Evolutionary conservation across 1,284 basidiomycete species (phyloP).

Genomic region (Cystobasidium sp.): DNA sequence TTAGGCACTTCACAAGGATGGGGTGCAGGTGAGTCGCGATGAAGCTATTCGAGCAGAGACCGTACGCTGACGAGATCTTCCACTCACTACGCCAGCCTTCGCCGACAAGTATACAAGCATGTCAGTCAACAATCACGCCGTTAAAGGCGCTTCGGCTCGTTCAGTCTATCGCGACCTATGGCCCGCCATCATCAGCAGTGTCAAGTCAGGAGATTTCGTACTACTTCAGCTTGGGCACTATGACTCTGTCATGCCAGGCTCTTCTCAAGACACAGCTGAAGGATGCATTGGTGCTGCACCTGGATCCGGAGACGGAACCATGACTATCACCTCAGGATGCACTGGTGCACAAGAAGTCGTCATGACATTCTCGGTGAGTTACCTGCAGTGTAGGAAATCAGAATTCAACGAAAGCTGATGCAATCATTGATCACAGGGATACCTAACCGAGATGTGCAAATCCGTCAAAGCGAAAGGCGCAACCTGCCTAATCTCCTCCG

Average conservation of each 20-base stretch:
- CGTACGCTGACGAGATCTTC: too few relatives aligned
- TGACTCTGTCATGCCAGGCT: conserved; percentile 20
- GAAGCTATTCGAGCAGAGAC: too few relatives aligned
- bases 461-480: conserved; percentile 34
- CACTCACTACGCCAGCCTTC: conserved; percentile 11
- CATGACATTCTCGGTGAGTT: conserved; percentile 26
- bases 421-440: conserved; percentile 10
- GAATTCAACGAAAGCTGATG: neutral
- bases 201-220: conserved; percentile 40
- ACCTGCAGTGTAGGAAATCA: neutral
- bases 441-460: conserved; percentile 36
- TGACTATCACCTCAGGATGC: conserved; percentile 33
- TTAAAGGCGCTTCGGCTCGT: conserved; percentile 28
- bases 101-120: conserved; percentile 39
- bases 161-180: conserved; percentile 30
- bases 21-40: conserved; percentile 38
- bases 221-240: conserved; percentile 35
- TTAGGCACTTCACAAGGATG: conserved; percentile 40
- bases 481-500: conserved; percentile 32
- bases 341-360: conserved; percentile 29
- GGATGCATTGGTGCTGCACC: conserved; percentile 30
- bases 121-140: conserved; percentile 40
- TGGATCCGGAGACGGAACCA: conserved; percentile 17
- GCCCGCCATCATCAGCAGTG: conserved; percentile 19
- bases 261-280: conserved; percentile 28